Evolutionary conservation across 805 yeast species (phyloP), one percentile per base, ranked within the genome.

Genomic region (Grigorovia humatica): DNA sequence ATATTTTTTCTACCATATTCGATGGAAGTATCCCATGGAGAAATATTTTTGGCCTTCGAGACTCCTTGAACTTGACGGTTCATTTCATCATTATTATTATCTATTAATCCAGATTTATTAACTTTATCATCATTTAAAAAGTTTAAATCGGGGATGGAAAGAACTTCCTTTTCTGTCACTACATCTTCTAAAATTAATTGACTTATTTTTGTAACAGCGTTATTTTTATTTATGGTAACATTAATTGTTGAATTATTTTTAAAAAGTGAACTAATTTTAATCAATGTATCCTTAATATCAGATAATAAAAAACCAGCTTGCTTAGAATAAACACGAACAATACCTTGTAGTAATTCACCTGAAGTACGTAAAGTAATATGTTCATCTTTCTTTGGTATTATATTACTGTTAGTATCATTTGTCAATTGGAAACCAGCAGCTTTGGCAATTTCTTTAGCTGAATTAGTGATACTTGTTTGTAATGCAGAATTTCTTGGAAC

Each of bases 261-360:
- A 66, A 87, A 85, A 2, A 87, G 78, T 40, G 84, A 77, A 61
- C 85, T 86, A 61, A 89, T 72, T 59, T 81, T 83, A 56, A 80
- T 68, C 53, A 88, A 67, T 3, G 88, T 84, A 58, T 86, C 95
- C 48, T 81, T 77, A 43, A 88, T 91, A 63, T 90, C 97, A 51
- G 88, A 95, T 48, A 85, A 71, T 23, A 90, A 70, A 57, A 86
- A 86, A 58, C 83, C 84, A 29, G 96, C 88, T 67, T 90, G 87
- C 54, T 91, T 74, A 12, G 93, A 82, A 67, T 88, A 90, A 20
- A 90, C 90, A 52, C 88, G 75, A 40, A 88, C 95, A 4, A 90
- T 88, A 48, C 96, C 97, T 51, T 85, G 80, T 43, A 90, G 72
- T 50, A 90, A 72, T 63, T 89, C 96, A 4, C 96, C 95, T 0